Evolutionary conservation across 225 moss, liverwort and hornwort species (phyloP).

Genomic region (Anthoceros angustus): DNA sequence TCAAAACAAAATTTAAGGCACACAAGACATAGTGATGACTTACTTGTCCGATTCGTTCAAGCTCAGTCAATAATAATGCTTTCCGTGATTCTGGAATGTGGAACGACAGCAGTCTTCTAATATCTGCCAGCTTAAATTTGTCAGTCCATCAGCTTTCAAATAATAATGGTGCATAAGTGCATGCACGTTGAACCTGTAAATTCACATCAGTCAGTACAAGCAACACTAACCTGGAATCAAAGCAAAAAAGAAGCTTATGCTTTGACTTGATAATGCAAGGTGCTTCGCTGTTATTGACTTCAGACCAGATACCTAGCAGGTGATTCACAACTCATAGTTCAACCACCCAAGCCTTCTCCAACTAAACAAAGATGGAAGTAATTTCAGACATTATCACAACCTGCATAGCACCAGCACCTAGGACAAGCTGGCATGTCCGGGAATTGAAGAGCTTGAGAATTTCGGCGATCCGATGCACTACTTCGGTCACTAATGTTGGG

Average conservation of each 20-base stretch:
- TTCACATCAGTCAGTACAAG: not conserved
- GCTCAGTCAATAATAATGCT: constrained; percentile 69
- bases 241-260: constrained; percentile 78
- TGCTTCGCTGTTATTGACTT: constrained; percentile 99
- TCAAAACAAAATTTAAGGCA: too few species aligned
- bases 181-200: not conserved
- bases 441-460: constrained; percentile 85
- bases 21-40: not conserved
- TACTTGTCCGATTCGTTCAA: constrained; percentile 97
- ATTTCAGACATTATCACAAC: constrained; percentile 13
- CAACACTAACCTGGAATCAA: constrained; percentile 67
- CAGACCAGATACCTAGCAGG: constrained; percentile 70
- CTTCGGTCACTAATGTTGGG: constrained; percentile 86
- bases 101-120: constrained; percentile 55
- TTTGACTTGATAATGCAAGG: constrained; percentile 90
- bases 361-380: too few species aligned
- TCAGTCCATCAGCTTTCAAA: constrained; percentile 52
- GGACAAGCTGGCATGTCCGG: constrained; percentile 94
- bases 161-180: constrained; percentile 27
- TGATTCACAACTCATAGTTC: too few species aligned
- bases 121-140: constrained; percentile 84
- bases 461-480: constrained; percentile 95
- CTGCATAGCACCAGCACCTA: constrained; percentile 99
- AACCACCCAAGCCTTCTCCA: too few species aligned
- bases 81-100: constrained; percentile 96